Base-by-base conservation (phyloP, 768 basidiomycete genomes). In the Calvatia gigantea region DNA sequence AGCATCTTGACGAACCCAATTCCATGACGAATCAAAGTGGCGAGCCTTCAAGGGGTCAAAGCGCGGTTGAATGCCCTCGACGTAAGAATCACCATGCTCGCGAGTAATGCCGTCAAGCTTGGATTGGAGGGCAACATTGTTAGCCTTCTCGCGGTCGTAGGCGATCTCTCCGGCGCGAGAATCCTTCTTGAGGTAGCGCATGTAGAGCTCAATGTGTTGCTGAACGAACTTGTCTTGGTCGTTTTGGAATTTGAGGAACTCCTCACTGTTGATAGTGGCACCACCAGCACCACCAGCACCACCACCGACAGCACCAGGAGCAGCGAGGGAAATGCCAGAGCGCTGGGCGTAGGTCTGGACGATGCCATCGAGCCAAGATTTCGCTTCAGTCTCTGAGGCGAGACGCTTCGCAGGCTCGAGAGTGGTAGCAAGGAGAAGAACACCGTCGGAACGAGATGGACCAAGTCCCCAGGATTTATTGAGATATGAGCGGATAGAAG, bases 11-110 rank as follows among this genome's bases (percentile, higher is more conserved):
- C 96, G 87, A 42, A 89, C 96, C 97, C 97, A 99, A 68, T 99
- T 99, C 97, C 96, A 99, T 5, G 90, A 94, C 2, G 96, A 98
- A 68, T 98, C 95, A 77, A 99, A 98, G 67, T 89, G 94, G 43
- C 97, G 91, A 11, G 95, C 97, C 73, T 99, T 98, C 64, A 98
- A 78, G 2, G 91, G 87, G 65, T 96, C 92, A 71, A 99, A 99
- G 56, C 83, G 80, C 8, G 97, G 97, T 65, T 95, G 90, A 58
- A 98, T 95, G 41, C 97, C 97, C 29, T 95, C 88, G 57, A 98
- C 77, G 72, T 99, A 99, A 0, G 78, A 69, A 54, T 98, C 95
- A 27, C 97, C 97, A 61, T 99, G 97, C 67, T 99, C 97, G 59
- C 84, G 80, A 42, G 83, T 76, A 67, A 99, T 93, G 57, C 84